A percentile compares a stretch with the other conserved stretches of the same genome.
Conservation (phyloP, 1,284 basidiomycete species). For the Leccinum holopus region DNA sequence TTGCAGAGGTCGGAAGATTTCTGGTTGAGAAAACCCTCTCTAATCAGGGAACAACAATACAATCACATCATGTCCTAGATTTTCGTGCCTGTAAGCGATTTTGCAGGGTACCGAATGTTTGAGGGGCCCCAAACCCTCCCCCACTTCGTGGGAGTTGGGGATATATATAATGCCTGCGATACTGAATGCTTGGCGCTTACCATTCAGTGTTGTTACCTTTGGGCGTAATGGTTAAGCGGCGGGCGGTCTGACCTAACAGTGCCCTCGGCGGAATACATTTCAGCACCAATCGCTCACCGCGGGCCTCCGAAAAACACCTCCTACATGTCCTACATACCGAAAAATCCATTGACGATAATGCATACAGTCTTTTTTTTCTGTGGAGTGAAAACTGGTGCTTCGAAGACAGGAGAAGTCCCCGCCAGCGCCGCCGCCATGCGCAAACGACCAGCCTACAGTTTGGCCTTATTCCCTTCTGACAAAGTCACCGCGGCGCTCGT, state of each 20-base stretch:
- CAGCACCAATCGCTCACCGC: neutral
- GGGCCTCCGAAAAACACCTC: neutral
- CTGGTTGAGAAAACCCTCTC: too few relatives aligned
- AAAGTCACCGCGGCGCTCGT: conserved; percentile 71
- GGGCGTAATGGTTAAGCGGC: neutral
- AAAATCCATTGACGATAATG: neutral
- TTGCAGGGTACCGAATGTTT: neutral
- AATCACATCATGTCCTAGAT: neutral
- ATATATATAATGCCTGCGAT: neutral
- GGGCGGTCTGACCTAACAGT: neutral
- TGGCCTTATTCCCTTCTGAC: conserved; percentile 52
- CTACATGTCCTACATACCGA: neutral
- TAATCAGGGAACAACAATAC: neutral
- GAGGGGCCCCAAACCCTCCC: neutral
- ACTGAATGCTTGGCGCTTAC: neutral
- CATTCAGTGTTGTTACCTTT: neutral
- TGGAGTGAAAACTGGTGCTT: neutral
- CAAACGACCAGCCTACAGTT: conserved; percentile 45
- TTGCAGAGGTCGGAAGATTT: neutral
- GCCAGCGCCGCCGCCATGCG: neutral
- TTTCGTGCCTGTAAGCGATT: too few relatives aligned
- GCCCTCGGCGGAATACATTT: neutral
- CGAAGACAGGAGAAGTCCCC: neutral
- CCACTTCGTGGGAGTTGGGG: neutral
- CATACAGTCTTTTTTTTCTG: neutral